Base-by-base conservation (phyloP, 805 yeast genomes). In the Metschnikowia vanudenii region DNA sequence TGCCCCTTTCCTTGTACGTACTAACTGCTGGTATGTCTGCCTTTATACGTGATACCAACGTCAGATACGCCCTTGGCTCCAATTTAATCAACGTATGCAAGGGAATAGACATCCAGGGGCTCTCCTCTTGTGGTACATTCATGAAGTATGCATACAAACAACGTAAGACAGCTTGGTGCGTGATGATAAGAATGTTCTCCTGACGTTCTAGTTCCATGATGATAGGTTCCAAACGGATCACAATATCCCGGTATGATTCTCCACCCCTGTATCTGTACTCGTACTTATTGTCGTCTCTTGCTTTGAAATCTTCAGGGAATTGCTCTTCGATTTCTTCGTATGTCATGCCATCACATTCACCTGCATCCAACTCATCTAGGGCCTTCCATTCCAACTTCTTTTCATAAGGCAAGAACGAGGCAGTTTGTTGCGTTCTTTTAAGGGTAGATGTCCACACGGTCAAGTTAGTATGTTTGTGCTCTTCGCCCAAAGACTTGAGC, bases 81-180 rank as follows among this genome's bases (percentile, higher is more conserved):
- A 94, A 73, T 62, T 89, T 86, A 59, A 94, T 94, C 63, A 94
- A 71, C 0, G 99, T 94, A 63, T 94, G 99, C 58, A 94, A 73
- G 5, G 99, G 99, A 49, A 94, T 95, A 33, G 95, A 88, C 96
- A 94, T 90, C 99, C 99, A 94, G 4, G 99, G 99, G 48, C 91
- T 81, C 64, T 89, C 92, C 58, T 92, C 97, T 65, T 92, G 98
- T 4, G 97, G 97, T 16, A 94, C 96, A 63, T 94, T 92, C 98
- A 94, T 94, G 63, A 91, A 94, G 67, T 94, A 94, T 7, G 99
- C 98, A 67, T 94, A 94, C 43, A 94, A 84, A 63, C 99, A 94
- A 59, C 99, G 79, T 54, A 94, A 74, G 10, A 94, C 98, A 0
- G 98, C 98, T 68, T 94, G 99, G 65, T 94, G 99, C 3, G 99